These are phyloP conservation scores for Conticribra weissflogii DNA, from an alignment of 108 stramenopile genomes.

Conservation along the genomic window DNA sequence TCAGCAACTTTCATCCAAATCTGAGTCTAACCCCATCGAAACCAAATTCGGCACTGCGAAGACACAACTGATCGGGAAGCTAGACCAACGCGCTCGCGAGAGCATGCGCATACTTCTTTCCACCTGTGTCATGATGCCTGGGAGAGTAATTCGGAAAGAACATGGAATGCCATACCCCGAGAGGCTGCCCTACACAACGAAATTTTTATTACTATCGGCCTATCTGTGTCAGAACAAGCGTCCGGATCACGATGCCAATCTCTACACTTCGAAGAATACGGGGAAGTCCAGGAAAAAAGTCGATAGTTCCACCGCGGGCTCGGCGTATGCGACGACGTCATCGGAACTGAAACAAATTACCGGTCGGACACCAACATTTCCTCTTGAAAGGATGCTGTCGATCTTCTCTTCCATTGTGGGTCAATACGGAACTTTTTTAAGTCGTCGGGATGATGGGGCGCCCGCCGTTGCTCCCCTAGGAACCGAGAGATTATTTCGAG, in stretches of 20 bases:
- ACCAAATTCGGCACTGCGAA: conserved; percentile 16
- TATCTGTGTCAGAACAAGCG: conserved; percentile 79
- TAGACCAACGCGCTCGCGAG: conserved; percentile 38
- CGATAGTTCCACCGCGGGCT: conserved; percentile 35
- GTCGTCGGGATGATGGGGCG: conserved; percentile 2
- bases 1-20: neutral
- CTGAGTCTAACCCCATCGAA: neutral
- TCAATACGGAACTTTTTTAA: conserved; percentile 49
- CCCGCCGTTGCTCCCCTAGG: conserved; percentile 23
- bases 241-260: conserved; percentile 55
- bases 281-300: conserved; percentile 46
- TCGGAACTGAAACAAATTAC: conserved; percentile 48
- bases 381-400: conserved; percentile 69
- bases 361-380: conserved; percentile 44
- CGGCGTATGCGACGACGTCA: conserved; percentile 51
- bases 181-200: conserved; percentile 58
- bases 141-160: conserved; percentile 18
- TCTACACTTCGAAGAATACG: conserved; percentile 64
- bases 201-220: conserved; percentile 68
- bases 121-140: conserved; percentile 38
- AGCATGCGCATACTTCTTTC: conserved; percentile 33
- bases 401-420: conserved; percentile 61
- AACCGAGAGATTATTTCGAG: conserved; percentile 26
- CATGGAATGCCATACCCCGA: conserved; percentile 18
- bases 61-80: conserved; percentile 26